Conservation (phyloP, 1,284 basidiomycete genomes). For the Rhizoctonia solani region DNA sequence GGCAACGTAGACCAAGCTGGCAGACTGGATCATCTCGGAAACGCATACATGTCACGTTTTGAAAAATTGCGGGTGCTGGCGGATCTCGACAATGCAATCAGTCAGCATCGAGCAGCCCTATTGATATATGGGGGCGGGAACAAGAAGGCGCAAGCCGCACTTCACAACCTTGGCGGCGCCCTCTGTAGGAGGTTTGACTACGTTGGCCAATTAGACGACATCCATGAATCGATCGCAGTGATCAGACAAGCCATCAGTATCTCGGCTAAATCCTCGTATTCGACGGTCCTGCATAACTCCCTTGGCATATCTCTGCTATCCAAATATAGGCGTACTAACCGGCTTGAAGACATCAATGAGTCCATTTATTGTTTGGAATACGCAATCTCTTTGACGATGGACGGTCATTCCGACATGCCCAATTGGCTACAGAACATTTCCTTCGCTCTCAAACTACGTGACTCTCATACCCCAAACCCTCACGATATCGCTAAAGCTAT, state of each 20-base stretch:
- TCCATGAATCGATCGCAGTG: background rate
- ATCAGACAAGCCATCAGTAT: background rate
- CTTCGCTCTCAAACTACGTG: background rate
- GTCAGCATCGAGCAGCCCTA: background rate
- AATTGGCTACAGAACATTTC: background rate
- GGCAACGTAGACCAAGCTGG: background rate
- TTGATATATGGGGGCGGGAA: background rate
- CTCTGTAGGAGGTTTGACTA: background rate
- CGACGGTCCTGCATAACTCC: background rate
- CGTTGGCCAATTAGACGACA: background rate
- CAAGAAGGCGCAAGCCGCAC: no score
- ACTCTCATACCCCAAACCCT: background rate
- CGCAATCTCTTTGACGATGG: background rate
- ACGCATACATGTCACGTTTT: background rate
- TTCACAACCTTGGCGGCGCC: background rate
- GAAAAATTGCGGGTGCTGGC: background rate
- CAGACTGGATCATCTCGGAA: background rate
- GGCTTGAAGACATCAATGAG: constrained; percentile 4
- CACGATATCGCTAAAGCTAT: constrained; percentile 19
- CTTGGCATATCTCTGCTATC: background rate
- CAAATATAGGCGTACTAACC: background rate
- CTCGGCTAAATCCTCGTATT: background rate
- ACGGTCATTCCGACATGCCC: background rate
- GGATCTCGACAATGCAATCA: background rate
- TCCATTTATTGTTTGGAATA: background rate